A percentile compares a stretch with the other conserved stretches of the same genome.
phyloP scores from a whole-genome alignment of 2,329 filamentous ascomycete species.

The Penicillium brevicompactum region DNA sequence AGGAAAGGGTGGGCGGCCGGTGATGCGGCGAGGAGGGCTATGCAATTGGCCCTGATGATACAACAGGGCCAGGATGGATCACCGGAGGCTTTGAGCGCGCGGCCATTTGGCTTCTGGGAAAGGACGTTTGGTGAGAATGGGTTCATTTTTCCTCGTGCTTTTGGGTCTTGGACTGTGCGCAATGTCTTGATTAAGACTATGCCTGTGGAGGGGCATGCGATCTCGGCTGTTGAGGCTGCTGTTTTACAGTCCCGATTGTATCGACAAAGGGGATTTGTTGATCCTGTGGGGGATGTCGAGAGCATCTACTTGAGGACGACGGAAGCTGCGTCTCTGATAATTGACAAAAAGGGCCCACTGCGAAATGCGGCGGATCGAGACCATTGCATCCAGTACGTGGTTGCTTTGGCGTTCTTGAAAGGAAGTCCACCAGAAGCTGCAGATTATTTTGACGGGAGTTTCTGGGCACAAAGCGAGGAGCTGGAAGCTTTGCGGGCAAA shows the following conservation, averaged over 20 bases:
- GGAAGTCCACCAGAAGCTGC: slow-evolving; percentile 20
- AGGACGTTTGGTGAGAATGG: slow-evolving; percentile 21
- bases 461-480: slow-evolving; percentile 22
- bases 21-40: slow-evolving; percentile 44
- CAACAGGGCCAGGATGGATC: slow-evolving; percentile 32
- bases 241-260: slow-evolving; percentile 21
- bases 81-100: slow-evolving; percentile 31
- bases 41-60: slow-evolving; percentile 39
- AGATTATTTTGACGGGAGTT: slow-evolving; percentile 33
- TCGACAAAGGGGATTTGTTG: slow-evolving; percentile 8
- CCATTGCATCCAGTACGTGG: slow-evolving; percentile 39
- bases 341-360: slow-evolving; percentile 34
- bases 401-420: slow-evolving; percentile 38
- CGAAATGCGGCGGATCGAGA: slow-evolving; percentile 38
- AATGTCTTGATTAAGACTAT: slow-evolving; percentile 31
- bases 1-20: slow-evolving; percentile 49
- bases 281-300: slow-evolving; percentile 22
- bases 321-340: slow-evolving; percentile 33
- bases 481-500: slow-evolving; percentile 29
- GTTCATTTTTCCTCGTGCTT: slow-evolving; percentile 20
- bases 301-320: slow-evolving; percentile 33
- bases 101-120: slow-evolving; percentile 41
- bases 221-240: slow-evolving; percentile 37
- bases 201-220: slow-evolving; percentile 38
- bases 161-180: slow-evolving; percentile 24